Evolutionary conservation across 164 flowering plant genomes (phyloP), one percentile per base, ranked within the genome.

Genomic region (Chloranthus sessilifolius): DNA sequence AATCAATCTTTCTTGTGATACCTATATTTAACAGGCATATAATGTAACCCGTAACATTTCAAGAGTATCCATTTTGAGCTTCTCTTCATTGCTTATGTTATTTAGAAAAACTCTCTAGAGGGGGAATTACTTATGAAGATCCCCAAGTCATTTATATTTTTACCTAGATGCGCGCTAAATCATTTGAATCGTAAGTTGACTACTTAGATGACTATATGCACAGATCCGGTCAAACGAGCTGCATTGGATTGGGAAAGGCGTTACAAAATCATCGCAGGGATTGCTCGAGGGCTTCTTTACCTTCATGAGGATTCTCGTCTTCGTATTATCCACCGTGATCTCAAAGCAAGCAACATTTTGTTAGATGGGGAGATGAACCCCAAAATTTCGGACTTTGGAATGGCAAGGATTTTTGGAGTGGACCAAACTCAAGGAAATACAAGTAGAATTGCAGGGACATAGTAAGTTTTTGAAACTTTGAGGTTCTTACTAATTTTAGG

Each of bases 281-380:
- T 79, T 11, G 73, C 80, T 15, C 63, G 74, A 37, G 84, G 84
- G 11, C 23, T 81, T 33, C 63, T 76, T 14, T 79, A 81, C 43
- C 75, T 81, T 41, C 88, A 81, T 28, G 77, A 71, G 17, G 84
- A 79, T 29, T 81, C 82, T 12, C 60, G 72, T 5, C 55, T 75
- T 8, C 50, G 47, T 29, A 72, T 78, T 11, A 74, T 81, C 3
- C 87, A 78, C 25, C 63, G 81, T 3, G 81, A 81, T 61, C 73
- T 81, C 5, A 81, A 78, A 55, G 63, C 80, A n/a, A 62, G 78
- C 69, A 81, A 81, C 35, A 34, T 77, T 3, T 50, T 79, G 28
- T 28, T 81, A 17, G 82, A 81, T 53, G 41, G 7, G 0, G 73
- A 72, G 2, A 59, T 76, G 73, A 67, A 50, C 22, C 60, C 84